Conservation (phyloP, 2,329 filamentous ascomycete species). For the Fusarium tupiense region DNA sequence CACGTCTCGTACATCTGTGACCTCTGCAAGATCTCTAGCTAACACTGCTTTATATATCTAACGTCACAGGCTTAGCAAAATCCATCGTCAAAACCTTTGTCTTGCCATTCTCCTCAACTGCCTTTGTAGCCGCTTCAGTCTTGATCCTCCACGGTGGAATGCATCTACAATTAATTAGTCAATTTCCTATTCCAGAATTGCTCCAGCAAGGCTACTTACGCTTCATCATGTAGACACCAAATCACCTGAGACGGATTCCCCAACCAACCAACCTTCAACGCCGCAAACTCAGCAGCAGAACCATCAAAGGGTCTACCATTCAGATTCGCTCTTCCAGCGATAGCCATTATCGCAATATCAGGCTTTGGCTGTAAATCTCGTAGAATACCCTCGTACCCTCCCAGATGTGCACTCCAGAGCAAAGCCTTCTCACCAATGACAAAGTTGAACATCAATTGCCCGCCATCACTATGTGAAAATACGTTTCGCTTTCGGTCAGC, state of each 20-base stretch:
- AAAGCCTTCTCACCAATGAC: neutral
- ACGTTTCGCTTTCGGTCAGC: neutral
- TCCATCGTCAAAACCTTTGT: neutral
- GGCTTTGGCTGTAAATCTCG: neutral
- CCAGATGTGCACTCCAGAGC: neutral
- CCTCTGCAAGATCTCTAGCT: no score
- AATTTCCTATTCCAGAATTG: rapidly evolving
- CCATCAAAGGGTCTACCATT: neutral
- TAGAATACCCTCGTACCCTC: neutral
- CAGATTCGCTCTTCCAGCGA: neutral
- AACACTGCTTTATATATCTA: neutral
- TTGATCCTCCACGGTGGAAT: neutral
- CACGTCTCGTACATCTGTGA: rapidly evolving
- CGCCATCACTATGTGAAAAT: neutral
- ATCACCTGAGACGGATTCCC: neutral
- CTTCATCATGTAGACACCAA: conserved; percentile 3
- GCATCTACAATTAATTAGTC: rapidly evolving
- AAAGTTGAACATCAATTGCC: neutral
- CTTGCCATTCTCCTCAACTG: neutral
- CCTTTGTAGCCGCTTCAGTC: neutral
- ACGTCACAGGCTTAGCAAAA: neutral
- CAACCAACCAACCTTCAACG: neutral
- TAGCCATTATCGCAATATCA: neutral
- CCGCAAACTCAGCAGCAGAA: neutral
- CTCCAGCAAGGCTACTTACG: neutral